These are phyloP conservation scores for Neurospora sp. DNA, from an alignment of 495 filamentous ascomycete genomes.

Conservation along the genomic window DNA sequence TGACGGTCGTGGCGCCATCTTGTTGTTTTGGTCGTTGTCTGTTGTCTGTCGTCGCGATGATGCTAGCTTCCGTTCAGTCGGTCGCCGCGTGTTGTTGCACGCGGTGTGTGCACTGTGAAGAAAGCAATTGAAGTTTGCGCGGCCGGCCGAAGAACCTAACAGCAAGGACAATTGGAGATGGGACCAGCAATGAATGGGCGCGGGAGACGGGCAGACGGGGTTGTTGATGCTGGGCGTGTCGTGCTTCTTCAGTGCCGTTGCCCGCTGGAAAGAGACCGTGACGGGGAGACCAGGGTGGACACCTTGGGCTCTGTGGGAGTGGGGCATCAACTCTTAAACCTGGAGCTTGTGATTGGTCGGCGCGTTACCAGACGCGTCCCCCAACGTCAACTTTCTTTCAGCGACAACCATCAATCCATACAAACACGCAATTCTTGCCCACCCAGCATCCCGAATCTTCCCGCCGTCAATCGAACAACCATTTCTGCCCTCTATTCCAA, in stretches of 20 bases:
- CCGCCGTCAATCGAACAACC: neutral
- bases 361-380: conserved; percentile 4
- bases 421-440: neutral
- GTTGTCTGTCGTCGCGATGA: neutral
- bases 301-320: neutral
- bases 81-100: neutral
- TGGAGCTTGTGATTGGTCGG: conserved; percentile 5
- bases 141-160: neutral
- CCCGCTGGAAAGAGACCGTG: neutral
- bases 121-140: neutral
- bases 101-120: neutral
- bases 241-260: neutral
- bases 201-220: neutral
- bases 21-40: neutral
- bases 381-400: neutral
- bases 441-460: neutral
- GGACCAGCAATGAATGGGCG: neutral
- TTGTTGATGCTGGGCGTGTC: neutral
- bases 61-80: neutral
- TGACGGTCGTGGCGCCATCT: conserved; percentile 25
- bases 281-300: neutral
- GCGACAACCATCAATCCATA: neutral
- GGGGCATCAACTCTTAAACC: neutral
- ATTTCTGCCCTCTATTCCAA: too few relatives aligned
- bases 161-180: neutral